A percentile compares a stretch with the other conserved stretches of the same genome.
Evolutionary conservation across 2,329 filamentous ascomycete genomes (phyloP).

Genomic region (Fusarium avenaceum): DNA sequence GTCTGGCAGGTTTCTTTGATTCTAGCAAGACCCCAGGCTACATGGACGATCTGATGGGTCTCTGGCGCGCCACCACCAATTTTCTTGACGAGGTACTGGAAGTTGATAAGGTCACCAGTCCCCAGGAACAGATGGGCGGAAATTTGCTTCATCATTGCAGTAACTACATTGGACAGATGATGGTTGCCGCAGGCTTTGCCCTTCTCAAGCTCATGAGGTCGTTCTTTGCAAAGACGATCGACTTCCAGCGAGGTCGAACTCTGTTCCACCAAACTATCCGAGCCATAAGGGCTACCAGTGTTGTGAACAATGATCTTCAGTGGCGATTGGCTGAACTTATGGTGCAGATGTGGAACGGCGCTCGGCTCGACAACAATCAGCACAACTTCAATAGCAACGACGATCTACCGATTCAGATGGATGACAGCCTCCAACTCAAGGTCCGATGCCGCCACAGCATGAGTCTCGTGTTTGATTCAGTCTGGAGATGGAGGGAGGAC

Average conservation of each 20-base stretch:
- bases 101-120: slow-evolving; percentile 63
- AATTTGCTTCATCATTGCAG: slow-evolving; percentile 75
- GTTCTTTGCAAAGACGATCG: slow-evolving; percentile 79
- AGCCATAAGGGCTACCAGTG: slow-evolving; percentile 78
- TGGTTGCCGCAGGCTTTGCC: slow-evolving; percentile 83
- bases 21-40: slow-evolving; percentile 79
- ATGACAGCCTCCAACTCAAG: slow-evolving; percentile 82
- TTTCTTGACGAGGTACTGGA: slow-evolving; percentile 77
- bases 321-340: slow-evolving; percentile 87
- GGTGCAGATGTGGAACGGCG: slow-evolving; percentile 86
- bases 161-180: slow-evolving; percentile 87
- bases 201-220: slow-evolving; percentile 84
- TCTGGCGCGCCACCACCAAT: slow-evolving; percentile 78
- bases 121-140: slow-evolving; percentile 61
- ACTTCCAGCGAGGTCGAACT: slow-evolving; percentile 74
- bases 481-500: slow-evolving; percentile 88
- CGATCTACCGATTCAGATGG: slow-evolving; percentile 65
- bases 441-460: slow-evolving; percentile 88
- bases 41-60: slow-evolving; percentile 78
- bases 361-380: slow-evolving; percentile 65
- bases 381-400: slow-evolving; percentile 65
- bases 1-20: slow-evolving; percentile 85
- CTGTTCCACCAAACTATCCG: slow-evolving; percentile 80
- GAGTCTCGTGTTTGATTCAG: slow-evolving; percentile 86
- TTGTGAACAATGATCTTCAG: slow-evolving; percentile 82